These are phyloP conservation scores for Cucurbitaria berberidis DNA, from an alignment of 2,329 filamentous ascomycete genomes.

Conservation along the genomic window DNA sequence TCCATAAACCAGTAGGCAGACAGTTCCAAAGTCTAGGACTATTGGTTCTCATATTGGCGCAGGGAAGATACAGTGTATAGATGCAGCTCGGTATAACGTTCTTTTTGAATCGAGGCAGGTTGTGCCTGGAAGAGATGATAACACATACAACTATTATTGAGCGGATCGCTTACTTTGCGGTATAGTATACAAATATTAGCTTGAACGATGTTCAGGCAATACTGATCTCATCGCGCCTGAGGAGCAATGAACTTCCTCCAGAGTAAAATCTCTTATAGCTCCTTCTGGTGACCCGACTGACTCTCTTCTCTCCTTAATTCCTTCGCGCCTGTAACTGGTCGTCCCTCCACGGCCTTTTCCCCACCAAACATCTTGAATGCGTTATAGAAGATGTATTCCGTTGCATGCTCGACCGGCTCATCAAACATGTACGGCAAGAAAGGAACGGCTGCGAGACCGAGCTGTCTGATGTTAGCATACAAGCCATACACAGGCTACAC, in stretches of 20 bases:
- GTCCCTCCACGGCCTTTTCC: conserved; percentile 59
- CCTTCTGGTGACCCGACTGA: conserved; percentile 45
- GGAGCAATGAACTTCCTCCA: not conserved
- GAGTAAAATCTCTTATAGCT: conserved; percentile 38
- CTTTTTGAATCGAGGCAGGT: not conserved
- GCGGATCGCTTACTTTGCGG: conserved; percentile 2
- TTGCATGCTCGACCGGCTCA: conserved; percentile 87
- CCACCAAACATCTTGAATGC: conserved; percentile 77
- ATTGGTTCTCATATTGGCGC: too few relatives aligned
- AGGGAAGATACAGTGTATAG: too few relatives aligned
- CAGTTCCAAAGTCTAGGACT: too few relatives aligned
- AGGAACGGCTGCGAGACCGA: conserved; percentile 72
- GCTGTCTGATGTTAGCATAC: conserved; percentile 47
- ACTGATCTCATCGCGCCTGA: not conserved
- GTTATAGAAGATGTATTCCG: conserved; percentile 89
- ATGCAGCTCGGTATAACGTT: too few relatives aligned
- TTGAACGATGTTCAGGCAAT: not conserved
- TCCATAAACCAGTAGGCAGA: too few relatives aligned
- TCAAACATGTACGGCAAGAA: conserved; percentile 87
- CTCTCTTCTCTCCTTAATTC: conserved; percentile 45
- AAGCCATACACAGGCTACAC: not conserved
- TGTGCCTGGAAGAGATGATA: not conserved
- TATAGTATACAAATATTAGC: not conserved
- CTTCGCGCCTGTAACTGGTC: conserved; percentile 48
- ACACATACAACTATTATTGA: conserved; percentile 8